These are phyloP conservation scores for Posidonia oceanica DNA, from an alignment of 116 monocot species.

Conservation along the genomic window DNA sequence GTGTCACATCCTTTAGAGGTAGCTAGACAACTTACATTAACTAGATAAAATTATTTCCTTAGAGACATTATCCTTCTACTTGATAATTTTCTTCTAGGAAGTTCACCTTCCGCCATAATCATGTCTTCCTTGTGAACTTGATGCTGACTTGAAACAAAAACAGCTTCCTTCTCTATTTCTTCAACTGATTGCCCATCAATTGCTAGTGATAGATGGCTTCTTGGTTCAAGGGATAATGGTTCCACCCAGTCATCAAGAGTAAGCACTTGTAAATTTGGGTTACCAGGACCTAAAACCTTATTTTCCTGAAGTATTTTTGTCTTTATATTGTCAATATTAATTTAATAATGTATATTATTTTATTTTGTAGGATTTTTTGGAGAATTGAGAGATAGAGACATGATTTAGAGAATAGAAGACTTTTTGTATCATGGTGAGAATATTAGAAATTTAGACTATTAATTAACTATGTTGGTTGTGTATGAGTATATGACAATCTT, in stretches of 20 bases:
- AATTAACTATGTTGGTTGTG: too few species aligned
- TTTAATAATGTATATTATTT: too few species aligned
- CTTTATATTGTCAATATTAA: too few species aligned
- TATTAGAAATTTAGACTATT: too few species aligned
- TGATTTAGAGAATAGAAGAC: too few species aligned
- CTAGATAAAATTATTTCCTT: not conserved
- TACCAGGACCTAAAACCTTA: slow-evolving; percentile 67
- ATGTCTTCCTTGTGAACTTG: not conserved
- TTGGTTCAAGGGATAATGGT: not conserved
- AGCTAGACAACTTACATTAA: not conserved
- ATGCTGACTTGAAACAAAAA: not conserved
- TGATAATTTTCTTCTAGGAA: not conserved
- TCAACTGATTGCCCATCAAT: not conserved
- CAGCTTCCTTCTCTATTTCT: slow-evolving; percentile 1
- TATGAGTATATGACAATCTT: too few species aligned
- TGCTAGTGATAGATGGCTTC: not conserved
- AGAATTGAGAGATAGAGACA: too few species aligned
- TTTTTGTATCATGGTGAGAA: too few species aligned
- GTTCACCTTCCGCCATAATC: not conserved
- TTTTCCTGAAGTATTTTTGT: slow-evolving; percentile 84
- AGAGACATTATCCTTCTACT: too few species aligned
- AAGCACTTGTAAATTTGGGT: slow-evolving; percentile 32
- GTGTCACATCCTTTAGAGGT: not conserved
- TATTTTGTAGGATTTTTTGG: too few species aligned
- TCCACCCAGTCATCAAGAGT: slow-evolving; percentile 34